Conservation (phyloP, 2,329 filamentous ascomycete genomes). For the Fusarium fracticaudum region DNA sequence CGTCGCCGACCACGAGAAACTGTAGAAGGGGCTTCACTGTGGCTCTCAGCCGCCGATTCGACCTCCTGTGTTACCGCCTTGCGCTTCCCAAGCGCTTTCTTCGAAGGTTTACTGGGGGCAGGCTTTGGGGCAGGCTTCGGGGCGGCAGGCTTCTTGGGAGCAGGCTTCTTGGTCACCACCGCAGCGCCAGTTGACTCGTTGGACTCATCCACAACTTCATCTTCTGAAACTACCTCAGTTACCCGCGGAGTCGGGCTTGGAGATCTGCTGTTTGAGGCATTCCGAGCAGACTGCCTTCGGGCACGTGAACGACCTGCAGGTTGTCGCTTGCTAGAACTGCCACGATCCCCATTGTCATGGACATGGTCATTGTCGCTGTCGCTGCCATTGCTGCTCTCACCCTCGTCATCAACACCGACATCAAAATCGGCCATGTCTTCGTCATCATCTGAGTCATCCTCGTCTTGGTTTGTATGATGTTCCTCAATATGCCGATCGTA, state of each 20-base stretch:
- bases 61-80: background rate
- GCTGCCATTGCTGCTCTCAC: background rate
- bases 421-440: background rate
- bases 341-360: too few species aligned
- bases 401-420: background rate
- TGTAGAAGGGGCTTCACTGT: slow-evolving; percentile 3
- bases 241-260: background rate
- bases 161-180: background rate
- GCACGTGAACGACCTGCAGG: background rate
- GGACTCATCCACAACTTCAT: background rate
- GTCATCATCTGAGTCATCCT: background rate
- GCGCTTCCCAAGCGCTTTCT: background rate
- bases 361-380: too few species aligned
- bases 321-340: background rate
- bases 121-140: background rate
- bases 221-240: background rate
- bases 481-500: slow-evolving; percentile 3
- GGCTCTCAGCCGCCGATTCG: background rate
- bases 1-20: background rate
- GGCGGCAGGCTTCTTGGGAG: too few species aligned
- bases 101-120: background rate
- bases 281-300: background rate
- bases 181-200: background rate
- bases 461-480: background rate
- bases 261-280: background rate